Evolutionary conservation across 2,329 filamentous ascomycete genomes (phyloP).

Genomic region (Fusarium gaditjirri): DNA sequence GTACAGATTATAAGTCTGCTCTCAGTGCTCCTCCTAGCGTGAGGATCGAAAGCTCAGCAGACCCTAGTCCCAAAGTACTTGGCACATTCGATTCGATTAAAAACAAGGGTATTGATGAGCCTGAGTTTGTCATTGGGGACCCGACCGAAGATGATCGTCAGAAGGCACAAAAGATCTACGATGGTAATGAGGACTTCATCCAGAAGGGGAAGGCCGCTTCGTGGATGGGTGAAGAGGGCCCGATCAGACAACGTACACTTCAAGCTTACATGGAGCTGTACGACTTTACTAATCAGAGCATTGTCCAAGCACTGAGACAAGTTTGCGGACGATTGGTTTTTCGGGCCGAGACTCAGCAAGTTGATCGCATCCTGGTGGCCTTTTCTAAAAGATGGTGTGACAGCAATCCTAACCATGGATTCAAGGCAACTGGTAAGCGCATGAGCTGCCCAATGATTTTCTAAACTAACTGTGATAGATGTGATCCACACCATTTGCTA

Average conservation of each 20-base stretch:
- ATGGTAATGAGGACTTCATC: slow-evolving; percentile 85
- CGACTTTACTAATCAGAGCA: slow-evolving; percentile 83
- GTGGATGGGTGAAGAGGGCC: slow-evolving; percentile 84
- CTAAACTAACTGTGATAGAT: slow-evolving; percentile 64
- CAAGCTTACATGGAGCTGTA: slow-evolving; percentile 92
- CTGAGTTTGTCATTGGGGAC: slow-evolving; percentile 66
- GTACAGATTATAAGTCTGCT: slow-evolving; percentile 55
- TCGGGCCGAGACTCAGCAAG: slow-evolving; percentile 93
- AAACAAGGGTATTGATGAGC: slow-evolving; percentile 64
- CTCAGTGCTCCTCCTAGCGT: slow-evolving; percentile 58
- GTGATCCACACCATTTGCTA: slow-evolving; percentile 98
- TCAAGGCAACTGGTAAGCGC: slow-evolving; percentile 82
- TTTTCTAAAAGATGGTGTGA: slow-evolving; percentile 92
- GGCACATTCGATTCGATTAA: slow-evolving; percentile 49
- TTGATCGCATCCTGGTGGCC: slow-evolving; percentile 91
- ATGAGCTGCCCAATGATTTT: not conserved
- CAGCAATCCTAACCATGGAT: slow-evolving; percentile 92
- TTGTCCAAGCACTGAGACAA: slow-evolving; percentile 80
- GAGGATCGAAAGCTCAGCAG: slow-evolving; percentile 54
- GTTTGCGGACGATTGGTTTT: slow-evolving; percentile 85
- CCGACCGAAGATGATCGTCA: slow-evolving; percentile 76
- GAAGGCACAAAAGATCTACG: slow-evolving; percentile 84
- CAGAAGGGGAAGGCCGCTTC: slow-evolving; percentile 82
- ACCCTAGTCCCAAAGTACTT: slow-evolving; percentile 51
- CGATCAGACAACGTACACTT: slow-evolving; percentile 66